Percentiles rank a stretch among this genome's conserved stretches.
phyloP scores from a whole-genome alignment of 2,329 filamentous ascomycete genomes.

The Pestalotiopsis fici region DNA sequence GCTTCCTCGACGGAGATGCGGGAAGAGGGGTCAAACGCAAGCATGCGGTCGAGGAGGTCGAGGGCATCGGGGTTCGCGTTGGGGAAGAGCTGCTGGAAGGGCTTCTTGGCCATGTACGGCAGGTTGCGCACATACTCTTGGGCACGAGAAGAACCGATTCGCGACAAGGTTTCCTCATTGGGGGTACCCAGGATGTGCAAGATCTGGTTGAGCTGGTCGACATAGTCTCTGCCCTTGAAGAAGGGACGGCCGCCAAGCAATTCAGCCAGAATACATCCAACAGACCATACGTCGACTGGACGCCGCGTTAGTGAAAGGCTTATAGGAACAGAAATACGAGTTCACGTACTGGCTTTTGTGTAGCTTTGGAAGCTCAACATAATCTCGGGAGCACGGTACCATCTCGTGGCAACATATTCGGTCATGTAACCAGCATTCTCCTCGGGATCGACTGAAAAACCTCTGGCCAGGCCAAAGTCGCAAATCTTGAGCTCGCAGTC shows the following conservation, averaged over 20 bases:
- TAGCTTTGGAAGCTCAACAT: slow-evolving; percentile 99
- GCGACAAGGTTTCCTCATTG: slow-evolving; percentile 88
- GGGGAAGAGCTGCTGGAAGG: slow-evolving; percentile 86
- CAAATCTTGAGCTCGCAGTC: slow-evolving; percentile 99
- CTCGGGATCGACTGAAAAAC: slow-evolving; percentile 95
- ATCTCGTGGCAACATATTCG: slow-evolving; percentile 96
- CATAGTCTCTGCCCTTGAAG: slow-evolving; percentile 99
- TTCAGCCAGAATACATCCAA: slow-evolving; percentile 96
- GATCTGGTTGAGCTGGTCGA: slow-evolving; percentile 99
- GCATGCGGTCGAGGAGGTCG: slow-evolving; percentile 94
- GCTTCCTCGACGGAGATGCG: slow-evolving; percentile 94
- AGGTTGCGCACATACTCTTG: slow-evolving; percentile 98
- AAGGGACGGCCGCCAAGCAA: slow-evolving; percentile 94
- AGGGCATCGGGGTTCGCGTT: slow-evolving; percentile 95
- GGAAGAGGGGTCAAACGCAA: slow-evolving; percentile 92
- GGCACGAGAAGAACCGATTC: slow-evolving; percentile 92
- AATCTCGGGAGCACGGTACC: slow-evolving; percentile 94
- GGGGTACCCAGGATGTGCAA: slow-evolving; percentile 96
- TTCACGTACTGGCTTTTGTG: slow-evolving; percentile 94
- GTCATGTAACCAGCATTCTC: slow-evolving; percentile 99
- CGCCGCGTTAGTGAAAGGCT: neutral
- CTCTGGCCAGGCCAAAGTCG: slow-evolving; percentile 94
- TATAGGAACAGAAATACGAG: neutral
- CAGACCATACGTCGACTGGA: slow-evolving; percentile 98
- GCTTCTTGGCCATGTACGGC: slow-evolving; percentile 90